Conservation (phyloP, 306 rosid genomes). For the Lathyrus aphaca region DNA sequence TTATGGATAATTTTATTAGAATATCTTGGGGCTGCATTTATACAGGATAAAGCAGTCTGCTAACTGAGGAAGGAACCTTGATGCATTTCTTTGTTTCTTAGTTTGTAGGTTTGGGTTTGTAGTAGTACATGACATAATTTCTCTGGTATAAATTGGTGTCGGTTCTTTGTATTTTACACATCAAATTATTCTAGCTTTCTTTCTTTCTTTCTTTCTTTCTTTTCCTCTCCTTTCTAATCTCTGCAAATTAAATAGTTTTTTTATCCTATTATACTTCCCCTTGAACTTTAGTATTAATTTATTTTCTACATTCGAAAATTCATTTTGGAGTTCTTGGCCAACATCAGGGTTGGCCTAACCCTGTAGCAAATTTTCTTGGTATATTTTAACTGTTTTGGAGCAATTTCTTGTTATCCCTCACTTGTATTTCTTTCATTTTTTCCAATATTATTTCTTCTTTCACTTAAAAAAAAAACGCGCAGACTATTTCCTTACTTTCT, state of each 20-base stretch:
- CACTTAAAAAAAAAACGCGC: slow-evolving; percentile 1
- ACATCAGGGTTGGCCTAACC: slow-evolving; percentile 5
- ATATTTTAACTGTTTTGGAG: background rate
- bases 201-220: slow-evolving; percentile 16
- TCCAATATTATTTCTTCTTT: slow-evolving; percentile 23
- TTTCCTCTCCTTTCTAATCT: background rate
- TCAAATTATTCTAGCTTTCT: slow-evolving; percentile 19
- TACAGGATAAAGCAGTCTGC: slow-evolving; percentile 1
- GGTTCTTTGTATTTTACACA: slow-evolving; percentile 12
- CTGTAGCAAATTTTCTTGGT: background rate
- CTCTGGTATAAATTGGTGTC: slow-evolving; percentile 20
- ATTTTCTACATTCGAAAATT: slow-evolving; percentile 10
- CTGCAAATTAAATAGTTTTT: slow-evolving; percentile 7
- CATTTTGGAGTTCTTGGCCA: slow-evolving; percentile 13
- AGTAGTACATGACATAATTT: slow-evolving; percentile 3
- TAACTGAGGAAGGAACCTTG: background rate
- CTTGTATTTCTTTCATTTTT: slow-evolving; percentile 28
- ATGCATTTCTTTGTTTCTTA: slow-evolving; percentile 9
- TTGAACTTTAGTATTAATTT: background rate
- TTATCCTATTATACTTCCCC: slow-evolving; percentile 4
- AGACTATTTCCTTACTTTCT: slow-evolving; percentile 31
- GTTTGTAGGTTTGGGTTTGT: background rate
- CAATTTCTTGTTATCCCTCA: slow-evolving; percentile 6
- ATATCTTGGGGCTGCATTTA: background rate
- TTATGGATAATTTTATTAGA: slow-evolving; percentile 5